Base-by-base conservation (phyloP, 192 early-diverging fungal genomes). In the Backusella liffmaniae region DNA sequence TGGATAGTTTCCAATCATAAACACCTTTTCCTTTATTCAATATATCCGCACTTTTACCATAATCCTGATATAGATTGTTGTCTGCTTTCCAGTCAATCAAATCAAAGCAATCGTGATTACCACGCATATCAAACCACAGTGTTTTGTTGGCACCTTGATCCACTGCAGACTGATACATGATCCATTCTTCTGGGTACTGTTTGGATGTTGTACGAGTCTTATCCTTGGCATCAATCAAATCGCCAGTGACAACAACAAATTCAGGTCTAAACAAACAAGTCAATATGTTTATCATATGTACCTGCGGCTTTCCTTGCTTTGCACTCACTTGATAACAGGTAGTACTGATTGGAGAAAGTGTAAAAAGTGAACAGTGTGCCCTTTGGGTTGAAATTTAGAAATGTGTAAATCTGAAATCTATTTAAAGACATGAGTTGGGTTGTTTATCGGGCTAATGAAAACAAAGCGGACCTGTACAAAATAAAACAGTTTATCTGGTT, bases 31-130 rank as follows among this genome's bases (percentile, higher is more conserved):
- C 90, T 30, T 79, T 72, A 26, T 82, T 69, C 41, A 78, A 67
- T 51, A 83, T 75, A 29, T 34, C 26, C 13, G 67, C 36, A 74
- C 77, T 79, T 2, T 85, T 86, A 36, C 87, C 89, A 62, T 88
- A 88, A 1, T 86, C 70, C 29, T 73, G 82, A 79, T 83, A 96
- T 74, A 88, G 80, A 79, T 96, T 95, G 36, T 87, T 76, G 0
- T 81, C 44, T 26, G 87, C 84, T 23, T 85, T 69, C 77, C 86
- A 93, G 18, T 76, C 74, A 13, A 86, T 84, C 6, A 96, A 83
- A 65, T 96, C 89, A 80, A 95, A 97, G 76, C 95, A 96, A 71
- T 97, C 96, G 82, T 97, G 96, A 76, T 97, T 97, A 0, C 96
- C 96, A 29, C 96, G 86, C 78, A 93, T 86, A 81, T 97, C 96